Conservation (phyloP, 768 basidiomycete species). For the Naganishia kalamii region DNA sequence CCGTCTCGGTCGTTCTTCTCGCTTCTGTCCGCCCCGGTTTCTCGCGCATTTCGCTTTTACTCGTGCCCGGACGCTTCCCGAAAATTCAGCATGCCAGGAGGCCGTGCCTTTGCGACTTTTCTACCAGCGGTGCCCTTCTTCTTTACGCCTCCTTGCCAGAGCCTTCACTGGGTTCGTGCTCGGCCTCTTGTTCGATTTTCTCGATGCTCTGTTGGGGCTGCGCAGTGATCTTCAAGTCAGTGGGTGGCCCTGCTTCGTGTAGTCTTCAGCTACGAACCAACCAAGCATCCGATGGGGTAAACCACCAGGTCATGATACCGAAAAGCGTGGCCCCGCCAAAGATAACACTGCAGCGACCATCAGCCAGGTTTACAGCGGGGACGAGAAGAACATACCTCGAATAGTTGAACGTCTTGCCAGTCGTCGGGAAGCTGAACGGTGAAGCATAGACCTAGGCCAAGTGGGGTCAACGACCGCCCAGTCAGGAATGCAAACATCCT, state of each 20-base stretch:
- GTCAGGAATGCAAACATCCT: background rate
- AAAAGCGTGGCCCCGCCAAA: slow-evolving; percentile 72
- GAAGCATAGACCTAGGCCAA: slow-evolving; percentile 64
- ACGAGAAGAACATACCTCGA: slow-evolving; percentile 40
- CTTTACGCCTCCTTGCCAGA: slow-evolving; percentile 1
- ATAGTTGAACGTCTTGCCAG: slow-evolving; percentile 72
- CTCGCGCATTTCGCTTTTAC: too few species aligned
- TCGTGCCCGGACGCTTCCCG: too few species aligned
- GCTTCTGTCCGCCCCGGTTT: too few species aligned
- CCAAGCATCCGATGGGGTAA: slow-evolving; percentile 75
- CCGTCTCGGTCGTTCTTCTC: too few species aligned
- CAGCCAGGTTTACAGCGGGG: background rate
- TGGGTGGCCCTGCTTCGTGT: background rate
- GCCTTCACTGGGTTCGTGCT: background rate
- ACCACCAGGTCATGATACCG: slow-evolving; percentile 68
- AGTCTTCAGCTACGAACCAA: slow-evolving; percentile 41
- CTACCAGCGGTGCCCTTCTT: too few species aligned
- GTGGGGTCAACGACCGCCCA: slow-evolving; percentile 12
- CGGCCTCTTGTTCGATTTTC: background rate
- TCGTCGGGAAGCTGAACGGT: slow-evolving; percentile 81
- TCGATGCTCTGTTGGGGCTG: slow-evolving; percentile 3
- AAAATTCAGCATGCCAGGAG: too few species aligned
- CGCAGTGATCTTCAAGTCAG: background rate
- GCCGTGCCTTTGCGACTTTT: too few species aligned
- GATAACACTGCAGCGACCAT: slow-evolving; percentile 58